These are phyloP conservation scores for Quillaja saponaria DNA, from an alignment of 306 rosid species.

Conservation along the genomic window DNA sequence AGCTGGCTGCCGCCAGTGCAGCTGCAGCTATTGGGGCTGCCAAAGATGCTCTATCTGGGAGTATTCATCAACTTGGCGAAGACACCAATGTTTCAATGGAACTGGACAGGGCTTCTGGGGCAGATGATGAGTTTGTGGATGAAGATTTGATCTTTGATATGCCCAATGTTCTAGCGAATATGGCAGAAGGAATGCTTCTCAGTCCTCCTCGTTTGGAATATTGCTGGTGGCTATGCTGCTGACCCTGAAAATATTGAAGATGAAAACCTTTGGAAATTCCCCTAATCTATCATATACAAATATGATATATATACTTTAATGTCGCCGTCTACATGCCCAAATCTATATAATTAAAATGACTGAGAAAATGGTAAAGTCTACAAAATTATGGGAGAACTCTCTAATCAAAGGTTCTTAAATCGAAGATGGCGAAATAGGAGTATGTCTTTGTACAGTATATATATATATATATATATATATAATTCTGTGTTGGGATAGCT, in stretches of 20 bases:
- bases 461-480: background rate
- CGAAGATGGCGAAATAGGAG: conserved; percentile 27
- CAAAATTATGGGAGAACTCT: conserved; percentile 39
- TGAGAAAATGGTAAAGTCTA: conserved; percentile 25
- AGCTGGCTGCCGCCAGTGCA: conserved; percentile 73
- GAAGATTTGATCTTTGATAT: conserved; percentile 89
- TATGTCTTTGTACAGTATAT: conserved; percentile 34
- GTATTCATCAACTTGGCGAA: background rate
- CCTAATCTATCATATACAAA: conserved; percentile 19
- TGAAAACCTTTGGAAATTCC: conserved; percentile 52
- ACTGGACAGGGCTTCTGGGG: background rate
- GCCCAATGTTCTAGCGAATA: conserved; percentile 73
- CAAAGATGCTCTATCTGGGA: conserved; percentile 24
- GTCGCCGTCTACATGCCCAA: conserved; percentile 8
- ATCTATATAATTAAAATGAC: background rate
- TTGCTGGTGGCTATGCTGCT: conserved; percentile 21
- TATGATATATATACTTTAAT: background rate
- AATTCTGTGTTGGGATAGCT: too few species aligned
- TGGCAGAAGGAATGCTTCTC: conserved; percentile 94
- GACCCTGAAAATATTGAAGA: conserved; percentile 24
- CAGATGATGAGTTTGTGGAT: conserved; percentile 50
- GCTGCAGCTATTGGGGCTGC: conserved; percentile 72
- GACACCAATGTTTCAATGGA: background rate
- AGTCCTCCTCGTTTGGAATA: conserved; percentile 85
- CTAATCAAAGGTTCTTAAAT: conserved; percentile 40